Evolutionary conservation across 768 basidiomycete genomes (phyloP).

Genomic region (Hericium alpestre): DNA sequence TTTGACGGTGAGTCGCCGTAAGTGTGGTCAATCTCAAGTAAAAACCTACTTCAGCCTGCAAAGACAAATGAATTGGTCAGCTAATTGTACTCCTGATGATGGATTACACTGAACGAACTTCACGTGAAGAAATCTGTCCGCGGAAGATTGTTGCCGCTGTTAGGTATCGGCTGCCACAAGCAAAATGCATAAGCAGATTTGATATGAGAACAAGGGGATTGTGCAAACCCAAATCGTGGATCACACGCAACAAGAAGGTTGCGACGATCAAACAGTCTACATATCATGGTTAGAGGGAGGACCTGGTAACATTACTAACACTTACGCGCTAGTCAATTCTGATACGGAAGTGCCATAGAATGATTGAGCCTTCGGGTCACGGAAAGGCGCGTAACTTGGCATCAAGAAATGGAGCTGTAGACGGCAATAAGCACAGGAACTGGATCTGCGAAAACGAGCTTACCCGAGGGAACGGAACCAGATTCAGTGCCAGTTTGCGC

Average conservation of each 20-base stretch:
- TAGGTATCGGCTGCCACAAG: constrained; percentile 54
- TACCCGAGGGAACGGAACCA: constrained; percentile 93
- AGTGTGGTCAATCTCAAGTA: not conserved
- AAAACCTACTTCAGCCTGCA: constrained; percentile 19
- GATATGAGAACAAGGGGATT: not conserved
- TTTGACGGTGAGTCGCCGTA: constrained; percentile 4
- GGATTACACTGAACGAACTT: constrained; percentile 39
- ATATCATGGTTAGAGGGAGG: not conserved
- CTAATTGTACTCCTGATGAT: constrained; percentile 20
- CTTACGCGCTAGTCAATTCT: constrained; percentile 69
- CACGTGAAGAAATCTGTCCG: constrained; percentile 69
- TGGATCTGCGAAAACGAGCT: constrained; percentile 10
- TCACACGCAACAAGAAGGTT: constrained; percentile 79
- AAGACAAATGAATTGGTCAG: constrained; percentile 9
- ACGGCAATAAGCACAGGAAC: not conserved
- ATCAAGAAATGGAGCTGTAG: constrained; percentile 88
- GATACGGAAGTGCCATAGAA: constrained; percentile 53
- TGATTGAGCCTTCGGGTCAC: constrained; percentile 48
- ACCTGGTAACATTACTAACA: not conserved
- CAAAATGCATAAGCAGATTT: not conserved
- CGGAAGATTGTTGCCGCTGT: constrained; percentile 85
- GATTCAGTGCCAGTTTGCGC: constrained; percentile 85
- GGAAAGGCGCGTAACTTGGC: constrained; percentile 89
- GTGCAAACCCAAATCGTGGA: constrained; percentile 58
- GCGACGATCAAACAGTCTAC: constrained; percentile 67